Percentiles rank a stretch among this genome's conserved stretches.
Conservation (phyloP, 805 yeast genomes). For the Starmerella ratchasimensis region DNA sequence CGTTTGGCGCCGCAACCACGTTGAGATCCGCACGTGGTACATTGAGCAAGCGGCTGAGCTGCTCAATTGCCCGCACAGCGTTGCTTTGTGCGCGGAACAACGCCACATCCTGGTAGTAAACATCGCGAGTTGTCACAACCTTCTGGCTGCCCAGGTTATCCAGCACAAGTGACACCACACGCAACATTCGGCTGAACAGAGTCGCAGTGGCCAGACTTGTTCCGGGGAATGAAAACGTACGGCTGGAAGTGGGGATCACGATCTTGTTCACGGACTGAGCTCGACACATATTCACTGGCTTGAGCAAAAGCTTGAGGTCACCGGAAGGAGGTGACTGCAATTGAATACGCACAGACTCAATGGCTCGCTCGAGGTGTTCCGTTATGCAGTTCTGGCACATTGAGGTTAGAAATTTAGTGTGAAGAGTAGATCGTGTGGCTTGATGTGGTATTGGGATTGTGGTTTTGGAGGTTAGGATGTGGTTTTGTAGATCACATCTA, state of each 20-base stretch:
- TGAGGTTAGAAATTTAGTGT: too few species aligned
- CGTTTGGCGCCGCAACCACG: constrained; percentile 43
- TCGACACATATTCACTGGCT: background rate
- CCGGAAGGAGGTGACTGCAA: background rate
- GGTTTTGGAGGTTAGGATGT: too few species aligned
- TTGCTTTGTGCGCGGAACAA: constrained; percentile 35
- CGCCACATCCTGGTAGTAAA: constrained; percentile 44
- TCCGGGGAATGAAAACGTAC: constrained; percentile 12
- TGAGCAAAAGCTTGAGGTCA: background rate
- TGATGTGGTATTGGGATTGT: too few species aligned
- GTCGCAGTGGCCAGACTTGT: background rate
- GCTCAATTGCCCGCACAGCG: constrained; percentile 32
- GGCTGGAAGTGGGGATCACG: background rate
- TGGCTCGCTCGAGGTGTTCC: too few species aligned
- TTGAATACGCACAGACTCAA: too few species aligned
- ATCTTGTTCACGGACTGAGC: background rate
- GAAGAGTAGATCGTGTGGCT: too few species aligned
- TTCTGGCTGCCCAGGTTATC: constrained; percentile 12
- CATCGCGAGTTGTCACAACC: constrained; percentile 36
- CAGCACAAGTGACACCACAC: constrained; percentile 15
- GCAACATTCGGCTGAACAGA: constrained; percentile 9
- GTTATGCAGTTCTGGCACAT: too few species aligned
- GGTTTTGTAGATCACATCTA: too few species aligned
- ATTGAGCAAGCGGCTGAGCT: constrained; percentile 29
- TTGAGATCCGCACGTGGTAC: constrained; percentile 31